Evolutionary conservation across 2,329 filamentous ascomycete genomes (phyloP).

Genomic region (Parastagonospora avenae): DNA sequence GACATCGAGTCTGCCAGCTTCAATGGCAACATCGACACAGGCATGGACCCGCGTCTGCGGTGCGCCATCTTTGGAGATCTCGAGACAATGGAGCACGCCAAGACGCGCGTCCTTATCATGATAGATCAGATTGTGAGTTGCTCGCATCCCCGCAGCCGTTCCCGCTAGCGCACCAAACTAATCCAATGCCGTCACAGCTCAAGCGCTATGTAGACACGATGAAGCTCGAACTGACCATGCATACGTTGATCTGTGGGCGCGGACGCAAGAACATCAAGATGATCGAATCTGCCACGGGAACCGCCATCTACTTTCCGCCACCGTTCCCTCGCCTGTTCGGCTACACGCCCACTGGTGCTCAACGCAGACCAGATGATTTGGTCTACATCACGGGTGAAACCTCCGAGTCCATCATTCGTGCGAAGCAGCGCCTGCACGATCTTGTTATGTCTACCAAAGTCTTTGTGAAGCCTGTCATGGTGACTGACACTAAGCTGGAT

Average conservation of each 20-base stretch:
- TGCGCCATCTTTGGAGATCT: constrained; percentile 95
- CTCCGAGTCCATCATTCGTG: constrained; percentile 80
- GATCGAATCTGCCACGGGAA: constrained; percentile 93
- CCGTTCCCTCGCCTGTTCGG: constrained; percentile 91
- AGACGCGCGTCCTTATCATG: constrained; percentile 93
- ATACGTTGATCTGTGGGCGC: constrained; percentile 90
- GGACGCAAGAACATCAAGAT: constrained; percentile 97
- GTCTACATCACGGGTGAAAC: constrained; percentile 95
- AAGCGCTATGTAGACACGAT: constrained; percentile 77
- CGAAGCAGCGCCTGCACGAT: constrained; percentile 90
- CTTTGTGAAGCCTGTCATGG: constrained; percentile 84
- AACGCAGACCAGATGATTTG: constrained; percentile 81
- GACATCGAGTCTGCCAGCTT: constrained; percentile 78
- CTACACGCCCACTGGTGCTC: constrained; percentile 82
- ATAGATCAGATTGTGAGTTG: constrained; percentile 85
- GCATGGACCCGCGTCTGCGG: constrained; percentile 85
- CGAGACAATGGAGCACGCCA: constrained; percentile 94
- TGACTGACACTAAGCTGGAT: constrained; percentile 91
- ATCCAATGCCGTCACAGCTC: constrained; percentile 58
- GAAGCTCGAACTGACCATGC: constrained; percentile 82
- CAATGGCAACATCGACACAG: constrained; percentile 74
- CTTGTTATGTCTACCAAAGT: constrained; percentile 77
- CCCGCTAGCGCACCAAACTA: constrained; percentile 40
- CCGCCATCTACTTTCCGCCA: constrained; percentile 96
- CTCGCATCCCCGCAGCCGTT: constrained; percentile 21